Evolutionary conservation across 1,139 yeast species (phyloP), one percentile per base, ranked within the genome.

Genomic region (Meyerozyma sp.): DNA sequence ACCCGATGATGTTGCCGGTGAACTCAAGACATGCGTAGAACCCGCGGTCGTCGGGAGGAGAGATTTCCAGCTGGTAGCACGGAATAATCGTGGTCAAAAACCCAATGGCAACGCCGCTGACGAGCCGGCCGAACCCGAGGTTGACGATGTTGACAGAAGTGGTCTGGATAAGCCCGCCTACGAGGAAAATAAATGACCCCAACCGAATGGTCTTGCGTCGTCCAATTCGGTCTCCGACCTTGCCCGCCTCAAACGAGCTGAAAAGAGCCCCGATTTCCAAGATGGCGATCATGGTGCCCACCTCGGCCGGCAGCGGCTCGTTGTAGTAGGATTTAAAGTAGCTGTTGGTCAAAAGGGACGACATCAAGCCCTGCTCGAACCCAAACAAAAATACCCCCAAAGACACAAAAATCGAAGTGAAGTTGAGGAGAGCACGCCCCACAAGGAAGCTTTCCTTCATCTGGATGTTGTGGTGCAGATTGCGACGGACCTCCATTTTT

Each of bases 1-100:
- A 91, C 5, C 97, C 97, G 35, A 88, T 64, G 48, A 90, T 84
- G 59, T 90, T 90, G 4, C 96, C 96, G 0, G 97, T 87, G 63
- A 90, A 91, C 65, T 91, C 96, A 40, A 90, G 82, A 57, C 96
- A 89, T 0, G 96, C 96, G 45, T 88, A 77, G 56, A 84, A 80
- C 1, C 98, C 98, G 48, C 98, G 74, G 52, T 84, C 87, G 49
- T 85, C 84, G 1, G 96, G 90, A 13, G 95, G 95, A 34, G 94
- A 82, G 47, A 91, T 88, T 61, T 91, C 98, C 6, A 89, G 79
- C 65, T 90, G 96, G 62, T 89, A 91, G 41, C 93, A 88, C 0
- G 98, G 97, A n/a, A 93, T 94, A 43, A 90, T 88, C 6, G 96
- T 88, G n/a, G 95, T 84, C 44, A 91, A 72, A 57, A 88, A 75